phyloP scores from a whole-genome alignment of 2,329 filamentous ascomycete genomes.

The Botrytis aclada region DNA sequence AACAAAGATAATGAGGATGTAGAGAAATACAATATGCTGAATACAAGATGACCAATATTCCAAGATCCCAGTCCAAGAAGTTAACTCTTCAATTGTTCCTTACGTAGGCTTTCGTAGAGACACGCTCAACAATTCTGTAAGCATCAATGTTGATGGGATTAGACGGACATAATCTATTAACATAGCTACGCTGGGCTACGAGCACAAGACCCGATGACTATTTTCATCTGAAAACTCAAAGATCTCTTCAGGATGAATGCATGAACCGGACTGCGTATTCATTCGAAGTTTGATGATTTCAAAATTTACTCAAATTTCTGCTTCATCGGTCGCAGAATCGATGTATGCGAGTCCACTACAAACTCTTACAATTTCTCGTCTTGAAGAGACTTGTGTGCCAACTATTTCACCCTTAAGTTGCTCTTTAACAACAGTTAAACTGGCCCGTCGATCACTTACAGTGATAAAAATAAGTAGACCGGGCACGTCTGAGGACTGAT shows the following conservation, averaged over 20 bases:
- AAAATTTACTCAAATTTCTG: too few relatives aligned
- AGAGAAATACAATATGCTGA: neutral
- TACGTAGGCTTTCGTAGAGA: neutral
- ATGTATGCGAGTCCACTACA: too few relatives aligned
- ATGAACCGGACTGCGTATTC: too few relatives aligned
- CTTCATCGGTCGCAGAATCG: too few relatives aligned
- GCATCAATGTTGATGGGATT: neutral
- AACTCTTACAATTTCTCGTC: too few relatives aligned
- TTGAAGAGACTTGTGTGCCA: neutral
- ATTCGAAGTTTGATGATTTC: too few relatives aligned
- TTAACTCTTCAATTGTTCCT: neutral
- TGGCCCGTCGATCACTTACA: neutral
- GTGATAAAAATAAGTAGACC: neutral
- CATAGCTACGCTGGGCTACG: too few relatives aligned
- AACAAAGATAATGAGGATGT: neutral
- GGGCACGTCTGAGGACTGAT: neutral
- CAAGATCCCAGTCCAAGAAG: rapidly evolving
- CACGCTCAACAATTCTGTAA: rapidly evolving
- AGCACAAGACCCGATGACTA: too few relatives aligned
- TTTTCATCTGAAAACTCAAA: too few relatives aligned
- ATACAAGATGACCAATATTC: neutral
- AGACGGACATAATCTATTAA: neutral
- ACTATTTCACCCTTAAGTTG: neutral
- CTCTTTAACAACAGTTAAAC: neutral
- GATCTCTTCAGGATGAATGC: too few relatives aligned